These are phyloP conservation scores for Metschnikowia baotianmanensis DNA, from an alignment of 805 yeast species.

Conservation along the genomic window DNA sequence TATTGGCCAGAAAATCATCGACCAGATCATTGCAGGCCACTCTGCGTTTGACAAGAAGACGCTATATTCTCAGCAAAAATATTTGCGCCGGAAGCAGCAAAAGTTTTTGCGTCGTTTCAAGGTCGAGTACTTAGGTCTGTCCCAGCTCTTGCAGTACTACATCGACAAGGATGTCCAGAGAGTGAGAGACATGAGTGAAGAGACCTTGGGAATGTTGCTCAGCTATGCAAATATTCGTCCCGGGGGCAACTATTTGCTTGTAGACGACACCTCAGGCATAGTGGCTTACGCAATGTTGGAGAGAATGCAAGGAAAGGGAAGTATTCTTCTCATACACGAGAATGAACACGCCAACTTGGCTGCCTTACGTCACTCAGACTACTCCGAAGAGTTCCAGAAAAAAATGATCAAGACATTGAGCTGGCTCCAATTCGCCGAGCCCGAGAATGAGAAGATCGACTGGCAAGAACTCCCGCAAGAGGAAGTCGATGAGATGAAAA, in stretches of 20 bases:
- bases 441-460: constrained; percentile 55
- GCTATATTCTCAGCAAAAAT: constrained; percentile 85
- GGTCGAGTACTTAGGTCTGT: constrained; percentile 69
- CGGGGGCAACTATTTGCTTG: constrained; percentile 82
- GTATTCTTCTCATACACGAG: constrained; percentile 76
- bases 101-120: constrained; percentile 86
- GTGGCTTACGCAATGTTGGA: constrained; percentile 82
- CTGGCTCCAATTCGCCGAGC: constrained; percentile 78
- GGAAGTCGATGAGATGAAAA: constrained; percentile 53
- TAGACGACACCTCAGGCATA: constrained; percentile 96
- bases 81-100: constrained; percentile 85
- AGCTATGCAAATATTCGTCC: constrained; percentile 80
- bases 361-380: constrained; percentile 65
- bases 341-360: constrained; percentile 88
- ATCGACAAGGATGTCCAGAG: constrained; percentile 71
- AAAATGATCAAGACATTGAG: constrained; percentile 67
- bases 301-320: constrained; percentile 78
- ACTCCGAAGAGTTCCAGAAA: constrained; percentile 49
- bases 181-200: constrained; percentile 81
- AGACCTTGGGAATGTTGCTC: constrained; percentile 74
- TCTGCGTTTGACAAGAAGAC: constrained; percentile 87
- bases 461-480: constrained; percentile 48
- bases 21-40: constrained; percentile 79
- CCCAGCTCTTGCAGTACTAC: constrained; percentile 69
- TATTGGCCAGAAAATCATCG: constrained; percentile 75